Evolutionary conservation across 495 filamentous ascomycete species (phyloP), one percentile per base, ranked within the genome.

Genomic region (Lepraria neglecta): DNA sequence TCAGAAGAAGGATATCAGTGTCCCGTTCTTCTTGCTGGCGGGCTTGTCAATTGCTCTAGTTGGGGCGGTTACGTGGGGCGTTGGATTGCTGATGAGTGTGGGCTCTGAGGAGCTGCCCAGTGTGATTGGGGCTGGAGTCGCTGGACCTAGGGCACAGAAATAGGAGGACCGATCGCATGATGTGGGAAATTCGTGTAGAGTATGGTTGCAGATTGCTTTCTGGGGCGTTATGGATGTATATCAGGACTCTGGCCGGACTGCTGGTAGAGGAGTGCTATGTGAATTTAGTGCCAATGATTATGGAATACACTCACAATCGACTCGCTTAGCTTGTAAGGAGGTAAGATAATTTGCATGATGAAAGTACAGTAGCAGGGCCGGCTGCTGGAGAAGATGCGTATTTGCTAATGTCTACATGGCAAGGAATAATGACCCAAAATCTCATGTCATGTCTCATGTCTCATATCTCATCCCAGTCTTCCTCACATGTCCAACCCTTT

Each of bases 1-100:
- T 75, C 87, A 95, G 73, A 98, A 97, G 81, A 85, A 85, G 68
- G 92, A 98, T 71, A 74, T 97, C 50, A 91, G 88, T 73, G 81
- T 85, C 21, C 84, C 84, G 43, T 97, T 98, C 72, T 95, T 91
- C 81, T 73, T 98, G 44, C 77, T 98, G 66, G 77, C 82, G 6
- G 81, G 84, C 4, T 85, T 94, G 45, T 83, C 79, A 7, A 75
- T 95, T 47, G 69, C 82, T 24, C 75, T 90, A 31, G 70, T 89
- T 11, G 73, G 80, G 27, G 74, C 85, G 33, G 68, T 88, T 5
- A 72, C 74, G 17, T 86, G 84, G 72, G 84, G 83, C 7, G 81
- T 98, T 67, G 84, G 87, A 1, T 71, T 95, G 78, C 68, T 97
- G 67, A 90, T 83, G 64, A 82, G 76, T 48, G 86, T 97, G 66